Percentiles rank a stretch among this genome's conserved stretches.
Conservation (phyloP, 305 asterid species). For the Rubia tinctorum region DNA sequence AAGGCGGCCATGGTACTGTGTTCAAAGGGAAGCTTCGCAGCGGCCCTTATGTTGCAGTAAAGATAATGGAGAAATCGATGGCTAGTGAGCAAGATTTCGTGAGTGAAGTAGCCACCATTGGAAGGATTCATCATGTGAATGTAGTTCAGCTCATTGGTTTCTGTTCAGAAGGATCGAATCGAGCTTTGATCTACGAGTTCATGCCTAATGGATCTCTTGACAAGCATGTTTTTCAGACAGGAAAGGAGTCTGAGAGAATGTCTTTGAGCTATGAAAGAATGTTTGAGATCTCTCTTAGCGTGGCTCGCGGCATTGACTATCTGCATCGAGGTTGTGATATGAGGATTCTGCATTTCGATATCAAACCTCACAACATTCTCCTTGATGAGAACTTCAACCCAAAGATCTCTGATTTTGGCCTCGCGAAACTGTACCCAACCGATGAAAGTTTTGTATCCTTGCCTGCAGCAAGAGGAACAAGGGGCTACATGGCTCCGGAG, state of each 20-base stretch:
- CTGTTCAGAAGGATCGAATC: constrained; percentile 30
- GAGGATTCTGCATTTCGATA: constrained; percentile 34
- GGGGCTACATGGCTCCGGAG: constrained; percentile 31
- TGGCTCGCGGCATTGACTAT: constrained; percentile 38
- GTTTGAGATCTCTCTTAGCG: constrained; percentile 38
- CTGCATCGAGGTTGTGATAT: constrained; percentile 26
- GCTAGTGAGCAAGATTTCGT: constrained; percentile 34
- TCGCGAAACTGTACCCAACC: constrained; percentile 25
- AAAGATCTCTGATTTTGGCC: constrained; percentile 37
- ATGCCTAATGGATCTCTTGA: constrained; percentile 39
- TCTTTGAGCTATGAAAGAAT: constrained; percentile 25
- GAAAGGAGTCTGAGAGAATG: neutral
- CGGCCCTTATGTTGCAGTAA: constrained; percentile 37
- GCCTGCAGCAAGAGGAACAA: constrained; percentile 27
- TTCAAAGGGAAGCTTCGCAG: constrained; percentile 41
- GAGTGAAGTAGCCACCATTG: constrained; percentile 27
- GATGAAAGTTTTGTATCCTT: constrained; percentile 16
- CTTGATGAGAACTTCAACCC: constrained; percentile 35
- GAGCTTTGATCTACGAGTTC: constrained; percentile 34
- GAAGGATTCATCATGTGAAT: constrained; percentile 33
- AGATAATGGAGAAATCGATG: constrained; percentile 26
- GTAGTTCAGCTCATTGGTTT: constrained; percentile 37
- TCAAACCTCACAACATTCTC: constrained; percentile 35
- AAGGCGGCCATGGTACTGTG: constrained; percentile 36
- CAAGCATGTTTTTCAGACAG: constrained; percentile 17